Evolutionary conservation across 768 basidiomycete genomes (phyloP), one percentile per base, ranked within the genome.

Genomic region (Cyathus striatus): DNA sequence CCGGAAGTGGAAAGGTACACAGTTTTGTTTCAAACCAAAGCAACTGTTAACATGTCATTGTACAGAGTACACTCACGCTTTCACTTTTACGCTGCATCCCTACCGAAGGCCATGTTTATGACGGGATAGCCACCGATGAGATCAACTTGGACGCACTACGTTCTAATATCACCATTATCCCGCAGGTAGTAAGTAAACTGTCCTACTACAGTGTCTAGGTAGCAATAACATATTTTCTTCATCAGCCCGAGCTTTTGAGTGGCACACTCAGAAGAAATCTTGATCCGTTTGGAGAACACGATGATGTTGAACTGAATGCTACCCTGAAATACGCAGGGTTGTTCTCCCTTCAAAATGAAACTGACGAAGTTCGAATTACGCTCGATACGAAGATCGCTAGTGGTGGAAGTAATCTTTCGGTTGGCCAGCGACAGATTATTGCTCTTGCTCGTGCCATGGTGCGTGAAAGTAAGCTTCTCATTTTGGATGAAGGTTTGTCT

Each of bases 341-440:
- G 6, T 59, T 57, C 35, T 57, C 70, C 14, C 43, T 62, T 32
- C 52, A 63, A 49, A 50, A 45, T 32, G 58, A 62, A 56, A 62
- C 74, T 66, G 34, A 73, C 66, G 52, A 77, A 75, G 36, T 74
- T 66, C 21, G 64, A 69, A 58, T 73, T 34, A 66, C 62, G n/a
- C 57, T 75, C 20, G 69, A 75, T 26, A 71, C 57, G 23, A 38
- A 50, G n/a, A 59, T 75, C 23, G 52, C 63, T 18, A 62, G 58
- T 1, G 82, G 83, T 4, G 83, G 83, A 6, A 57, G 38, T 13
- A 86, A 86, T 57, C 76, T 86, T 50, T 82, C 79, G 3, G 76
- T 81, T 36, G 85, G 85, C 18, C 83, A 86, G 52, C 57, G 83
- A 12, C 85, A 88, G 49, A 67, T 81, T 34, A 71, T 81, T 40